A percentile compares a stretch with the other conserved stretches of the same genome.
These are phyloP conservation scores for Ophiostoma ulmi DNA, from an alignment of 2,329 filamentous ascomycete genomes.

Conservation along the genomic window DNA sequence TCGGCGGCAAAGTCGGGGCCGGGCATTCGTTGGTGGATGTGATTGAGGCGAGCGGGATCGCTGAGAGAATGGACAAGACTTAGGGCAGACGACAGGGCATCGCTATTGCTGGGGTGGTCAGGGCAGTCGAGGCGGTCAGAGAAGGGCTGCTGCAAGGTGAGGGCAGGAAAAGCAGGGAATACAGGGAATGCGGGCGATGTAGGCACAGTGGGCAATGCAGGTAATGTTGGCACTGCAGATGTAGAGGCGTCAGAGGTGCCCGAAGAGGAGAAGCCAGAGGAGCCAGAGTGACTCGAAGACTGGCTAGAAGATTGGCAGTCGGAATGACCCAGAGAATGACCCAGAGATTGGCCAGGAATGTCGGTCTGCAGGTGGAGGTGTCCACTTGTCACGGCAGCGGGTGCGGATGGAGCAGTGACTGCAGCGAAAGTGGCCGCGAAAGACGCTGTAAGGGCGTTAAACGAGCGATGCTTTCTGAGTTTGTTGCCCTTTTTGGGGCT, in stretches of 20 bases:
- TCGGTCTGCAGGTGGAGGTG: conserved; percentile 20
- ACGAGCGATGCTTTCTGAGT: conserved; percentile 4
- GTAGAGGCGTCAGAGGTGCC: neutral
- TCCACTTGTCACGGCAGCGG: conserved; percentile 18
- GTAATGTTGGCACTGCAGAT: conserved; percentile 12
- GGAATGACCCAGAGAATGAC: neutral
- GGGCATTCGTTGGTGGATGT: conserved; percentile 23
- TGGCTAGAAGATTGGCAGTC: conserved; percentile 15
- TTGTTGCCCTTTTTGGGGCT: neutral
- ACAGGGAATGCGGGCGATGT: conserved; percentile 16
- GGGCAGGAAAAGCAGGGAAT: conserved; percentile 19
- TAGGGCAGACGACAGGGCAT: conserved; percentile 29
- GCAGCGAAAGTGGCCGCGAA: conserved; percentile 18
- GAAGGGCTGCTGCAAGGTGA: conserved; percentile 16
- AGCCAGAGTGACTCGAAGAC: conserved; percentile 9
- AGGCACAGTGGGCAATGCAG: conserved; percentile 15
- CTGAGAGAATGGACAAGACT: conserved; percentile 41
- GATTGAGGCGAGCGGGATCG: conserved; percentile 39
- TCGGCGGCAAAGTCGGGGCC: conserved; percentile 24
- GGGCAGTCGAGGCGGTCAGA: conserved; percentile 18
- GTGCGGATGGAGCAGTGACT: neutral
- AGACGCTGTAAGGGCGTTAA: conserved; percentile 12
- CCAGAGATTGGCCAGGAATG: conserved; percentile 19
- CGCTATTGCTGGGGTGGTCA: conserved; percentile 19
- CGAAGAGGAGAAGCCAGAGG: neutral